Conservation (phyloP, 1,139 yeast genomes). For the Geotrichum histeridarum region DNA sequence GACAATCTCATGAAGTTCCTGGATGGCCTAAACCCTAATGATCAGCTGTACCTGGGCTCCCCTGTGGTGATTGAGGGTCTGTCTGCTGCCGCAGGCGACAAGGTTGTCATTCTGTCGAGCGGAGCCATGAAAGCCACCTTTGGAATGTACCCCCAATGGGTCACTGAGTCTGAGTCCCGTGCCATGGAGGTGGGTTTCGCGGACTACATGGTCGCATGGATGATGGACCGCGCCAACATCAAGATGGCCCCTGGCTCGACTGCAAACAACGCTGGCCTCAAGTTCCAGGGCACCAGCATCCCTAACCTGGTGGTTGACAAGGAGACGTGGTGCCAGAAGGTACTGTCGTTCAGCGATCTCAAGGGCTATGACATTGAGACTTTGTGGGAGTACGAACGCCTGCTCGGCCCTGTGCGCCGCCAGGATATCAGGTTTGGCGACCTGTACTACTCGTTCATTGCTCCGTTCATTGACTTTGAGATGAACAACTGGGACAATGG, state of each 20-base stretch:
- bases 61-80: too few species aligned
- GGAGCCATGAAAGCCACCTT: conserved; percentile 31
- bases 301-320: conserved; percentile 24
- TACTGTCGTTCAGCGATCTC: conserved; percentile 38
- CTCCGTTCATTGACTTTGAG: conserved; percentile 31
- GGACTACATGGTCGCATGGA: conserved; percentile 36
- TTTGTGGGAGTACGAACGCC: conserved; percentile 38
- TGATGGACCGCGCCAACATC: conserved; percentile 23
- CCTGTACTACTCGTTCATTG: conserved; percentile 35
- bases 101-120: conserved; percentile 33
- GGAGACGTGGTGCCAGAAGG: conserved; percentile 35
- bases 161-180: conserved; percentile 27
- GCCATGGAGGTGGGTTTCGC: conserved; percentile 36
- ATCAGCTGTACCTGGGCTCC: conserved; percentile 35
- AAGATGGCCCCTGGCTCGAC: conserved; percentile 24
- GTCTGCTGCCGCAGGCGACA: conserved; percentile 24
- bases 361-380: conserved; percentile 34
- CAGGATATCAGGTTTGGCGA: conserved; percentile 32
- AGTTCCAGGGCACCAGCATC: conserved; percentile 35
- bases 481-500: conserved; percentile 33
- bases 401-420: conserved; percentile 29
- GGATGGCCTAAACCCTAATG: conserved; percentile 27
- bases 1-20: conserved; percentile 32
- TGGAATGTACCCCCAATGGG: conserved; percentile 28
- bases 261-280: conserved; percentile 24